These are phyloP conservation scores for Leccinum broughii DNA, from an alignment of 768 basidiomycete genomes.

Conservation along the genomic window DNA sequence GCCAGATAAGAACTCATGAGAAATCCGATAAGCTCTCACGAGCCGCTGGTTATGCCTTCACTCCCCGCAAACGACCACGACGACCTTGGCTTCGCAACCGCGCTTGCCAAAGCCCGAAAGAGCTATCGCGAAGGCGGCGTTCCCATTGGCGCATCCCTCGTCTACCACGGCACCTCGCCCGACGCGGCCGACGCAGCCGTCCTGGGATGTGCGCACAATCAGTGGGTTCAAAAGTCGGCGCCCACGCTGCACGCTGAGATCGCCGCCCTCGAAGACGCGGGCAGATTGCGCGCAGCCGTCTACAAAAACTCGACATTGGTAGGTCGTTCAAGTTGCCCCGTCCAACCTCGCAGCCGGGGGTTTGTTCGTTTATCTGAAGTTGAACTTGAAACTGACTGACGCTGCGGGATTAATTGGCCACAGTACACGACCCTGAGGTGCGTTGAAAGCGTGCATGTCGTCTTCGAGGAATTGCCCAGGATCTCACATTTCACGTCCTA, in stretches of 20 bases:
- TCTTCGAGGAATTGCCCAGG: not conserved
- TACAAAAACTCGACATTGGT: constrained; percentile 55
- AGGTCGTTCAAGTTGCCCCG: constrained; percentile 7
- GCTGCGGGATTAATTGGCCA: not conserved
- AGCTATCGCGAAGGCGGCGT: constrained; percentile 55
- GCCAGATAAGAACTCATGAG: not conserved
- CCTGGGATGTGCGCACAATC: constrained; percentile 46
- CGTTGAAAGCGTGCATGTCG: not conserved
- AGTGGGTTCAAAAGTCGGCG: constrained; percentile 43
- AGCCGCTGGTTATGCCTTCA: not conserved
- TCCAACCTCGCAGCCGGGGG: not conserved
- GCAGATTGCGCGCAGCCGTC: constrained; percentile 43
- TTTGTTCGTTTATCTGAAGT: not conserved
- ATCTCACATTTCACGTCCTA: not conserved
- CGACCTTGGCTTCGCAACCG: constrained; percentile 33
- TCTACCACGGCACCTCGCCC: constrained; percentile 26
- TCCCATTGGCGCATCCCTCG: constrained; percentile 58
- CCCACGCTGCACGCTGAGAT: constrained; percentile 50
- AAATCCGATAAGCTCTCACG: not conserved
- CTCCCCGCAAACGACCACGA: constrained; percentile 16
- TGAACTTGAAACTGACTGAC: not conserved
- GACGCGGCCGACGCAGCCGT: constrained; percentile 20
- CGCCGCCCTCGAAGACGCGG: constrained; percentile 53
- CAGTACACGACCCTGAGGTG: constrained; percentile 43
- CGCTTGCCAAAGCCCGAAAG: constrained; percentile 44